Conservation (phyloP, 2,329 filamentous ascomycete genomes). For the Cytospora piceicola region DNA sequence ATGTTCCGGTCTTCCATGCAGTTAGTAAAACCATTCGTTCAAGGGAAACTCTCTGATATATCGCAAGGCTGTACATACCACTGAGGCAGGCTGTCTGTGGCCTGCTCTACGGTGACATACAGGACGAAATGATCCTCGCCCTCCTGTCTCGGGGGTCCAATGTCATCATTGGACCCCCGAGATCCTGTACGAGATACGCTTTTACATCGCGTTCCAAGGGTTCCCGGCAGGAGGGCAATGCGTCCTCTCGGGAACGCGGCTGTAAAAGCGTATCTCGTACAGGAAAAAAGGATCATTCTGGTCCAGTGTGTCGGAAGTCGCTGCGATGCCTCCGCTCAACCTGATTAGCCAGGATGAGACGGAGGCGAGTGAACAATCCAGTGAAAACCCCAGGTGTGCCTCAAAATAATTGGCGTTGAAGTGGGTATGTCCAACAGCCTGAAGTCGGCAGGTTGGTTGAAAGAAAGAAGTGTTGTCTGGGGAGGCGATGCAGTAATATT, state of each 20-base stretch:
- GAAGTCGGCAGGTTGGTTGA: neutral
- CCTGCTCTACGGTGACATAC: neutral
- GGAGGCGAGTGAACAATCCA: neutral
- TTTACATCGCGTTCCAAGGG: neutral
- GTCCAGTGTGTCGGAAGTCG: neutral
- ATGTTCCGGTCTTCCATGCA: neutral
- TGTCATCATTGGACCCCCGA: neutral
- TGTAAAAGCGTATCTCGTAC: neutral
- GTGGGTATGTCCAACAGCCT: neutral
- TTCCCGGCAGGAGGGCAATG: neutral
- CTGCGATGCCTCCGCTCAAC: neutral
- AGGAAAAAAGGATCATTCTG: neutral
- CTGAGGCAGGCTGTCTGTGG: neutral
- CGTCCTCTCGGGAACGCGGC: neutral
- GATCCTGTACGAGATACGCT: constrained; percentile 3
- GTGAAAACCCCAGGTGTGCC: neutral
- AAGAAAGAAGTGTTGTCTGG: neutral
- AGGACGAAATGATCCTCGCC: neutral
- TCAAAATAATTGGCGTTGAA: neutral
- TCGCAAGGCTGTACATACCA: neutral
- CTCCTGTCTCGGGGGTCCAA: neutral
- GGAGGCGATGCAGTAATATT: neutral
- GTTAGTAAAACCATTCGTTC: neutral
- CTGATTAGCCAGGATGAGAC: neutral
- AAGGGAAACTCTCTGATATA: neutral